Percentiles rank a stretch among this genome's conserved stretches.
Evolutionary conservation across 2,329 filamentous ascomycete species (phyloP).

Genomic region (Fusarium decemcellulare): DNA sequence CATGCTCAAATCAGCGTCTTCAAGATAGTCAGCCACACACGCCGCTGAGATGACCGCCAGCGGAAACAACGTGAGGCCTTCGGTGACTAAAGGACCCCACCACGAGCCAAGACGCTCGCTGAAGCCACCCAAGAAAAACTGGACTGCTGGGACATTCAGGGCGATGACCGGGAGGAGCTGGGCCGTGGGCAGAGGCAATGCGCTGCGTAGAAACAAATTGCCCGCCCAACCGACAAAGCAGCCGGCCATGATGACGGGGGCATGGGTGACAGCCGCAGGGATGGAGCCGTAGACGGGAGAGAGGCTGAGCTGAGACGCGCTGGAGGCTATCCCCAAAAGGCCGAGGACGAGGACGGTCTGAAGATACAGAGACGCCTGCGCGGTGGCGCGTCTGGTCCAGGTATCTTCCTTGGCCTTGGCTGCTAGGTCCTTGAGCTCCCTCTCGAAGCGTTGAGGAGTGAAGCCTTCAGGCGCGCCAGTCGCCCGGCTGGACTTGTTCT

Average conservation of each 20-base stretch:
- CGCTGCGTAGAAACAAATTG: slow-evolving; percentile 67
- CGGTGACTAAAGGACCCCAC: slow-evolving; percentile 82
- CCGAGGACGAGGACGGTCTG: slow-evolving; percentile 48
- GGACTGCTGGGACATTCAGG: slow-evolving; percentile 79
- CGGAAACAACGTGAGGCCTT: slow-evolving; percentile 80
- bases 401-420: slow-evolving; percentile 55
- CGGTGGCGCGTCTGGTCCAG: slow-evolving; percentile 49
- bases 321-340: slow-evolving; percentile 71
- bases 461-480: slow-evolving; percentile 51
- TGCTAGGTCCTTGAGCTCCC: slow-evolving; percentile 67
- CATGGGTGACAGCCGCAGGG: slow-evolving; percentile 81
- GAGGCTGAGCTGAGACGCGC: slow-evolving; percentile 81
- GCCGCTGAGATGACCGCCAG: slow-evolving; percentile 75
- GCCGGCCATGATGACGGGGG: slow-evolving; percentile 74
- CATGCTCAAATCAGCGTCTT: slow-evolving; percentile 69
- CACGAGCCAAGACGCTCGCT: slow-evolving; percentile 77
- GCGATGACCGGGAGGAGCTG: slow-evolving; percentile 79
- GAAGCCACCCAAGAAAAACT: slow-evolving; percentile 78
- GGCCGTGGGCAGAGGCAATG: slow-evolving; percentile 64
- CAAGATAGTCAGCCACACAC: slow-evolving; percentile 74
- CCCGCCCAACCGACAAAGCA: slow-evolving; percentile 81
- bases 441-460: slow-evolving; percentile 67
- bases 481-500: slow-evolving; percentile 40
- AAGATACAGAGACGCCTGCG: slow-evolving; percentile 59
- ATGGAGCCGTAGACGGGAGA: slow-evolving; percentile 92